Base-by-base conservation (phyloP, 176 grass and related monocot genomes). In the Oryza coarctata region DNA sequence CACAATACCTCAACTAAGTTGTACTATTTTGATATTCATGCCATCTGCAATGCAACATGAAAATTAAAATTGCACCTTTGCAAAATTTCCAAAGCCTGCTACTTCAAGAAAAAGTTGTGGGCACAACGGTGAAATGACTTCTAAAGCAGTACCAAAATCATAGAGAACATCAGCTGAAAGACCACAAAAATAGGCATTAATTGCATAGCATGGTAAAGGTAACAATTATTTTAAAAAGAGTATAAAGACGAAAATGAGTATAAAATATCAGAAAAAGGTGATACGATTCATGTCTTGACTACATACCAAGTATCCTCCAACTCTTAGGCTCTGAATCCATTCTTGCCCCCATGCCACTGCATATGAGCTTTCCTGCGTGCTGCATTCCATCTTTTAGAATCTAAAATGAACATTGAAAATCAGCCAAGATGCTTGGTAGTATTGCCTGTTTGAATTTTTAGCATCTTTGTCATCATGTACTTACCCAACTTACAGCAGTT, bases 241-340 rank as follows among this genome's bases (percentile, higher is more conserved):
- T 61, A 71, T 31, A 74, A 49, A 8, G 71, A 60, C 31, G 12
- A 32, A 78, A 64, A 50, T 58, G 25, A 13, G 60, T 6, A 75
- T 5, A n/a, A 84, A 77, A 33, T 62, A 7, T 74, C 35, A 65
- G 79, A 88, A 76, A 69, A 62, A 14, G 13, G 26, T 44, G 3
- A 65, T 3, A 79, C 0, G 2, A 44, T 61, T 62, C 15, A 27
- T 40, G 73, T 31, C 67, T 28, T 30, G n/a, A 60, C 27, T 40
- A 70, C 86, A 45, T 28, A 95, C 96, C 96, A 82, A 99, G 85
- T 88, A 99, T 99, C 57, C 96, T 91, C 96, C 96, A 99, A 66
- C 86, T 99, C 80, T 99, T 99, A 74, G 96, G 96, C 61, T 99
- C 96, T 17, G 96, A 95, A 84, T 99, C 96, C 96, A 99, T 99